A percentile compares a stretch with the other conserved stretches of the same genome.
Conservation (phyloP, 1,284 basidiomycete species). For the Ustilago sp. region DNA sequence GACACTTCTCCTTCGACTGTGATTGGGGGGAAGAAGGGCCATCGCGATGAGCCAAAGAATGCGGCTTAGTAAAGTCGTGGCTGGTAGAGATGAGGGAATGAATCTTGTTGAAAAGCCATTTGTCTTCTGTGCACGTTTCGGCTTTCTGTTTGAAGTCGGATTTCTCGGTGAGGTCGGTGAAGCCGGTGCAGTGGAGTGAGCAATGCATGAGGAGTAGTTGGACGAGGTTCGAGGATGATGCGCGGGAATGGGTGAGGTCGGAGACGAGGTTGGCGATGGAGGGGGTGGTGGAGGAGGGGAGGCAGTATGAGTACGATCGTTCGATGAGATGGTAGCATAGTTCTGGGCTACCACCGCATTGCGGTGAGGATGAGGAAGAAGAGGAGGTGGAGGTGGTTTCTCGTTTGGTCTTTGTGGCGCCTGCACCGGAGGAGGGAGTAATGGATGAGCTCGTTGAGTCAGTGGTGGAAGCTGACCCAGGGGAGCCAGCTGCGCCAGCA, state of each 20-base stretch:
- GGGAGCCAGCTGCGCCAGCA: neutral
- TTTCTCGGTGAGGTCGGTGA: neutral
- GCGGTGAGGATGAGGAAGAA: too few relatives aligned
- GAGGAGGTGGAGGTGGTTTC: neutral
- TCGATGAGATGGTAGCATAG: slow-evolving; percentile 12
- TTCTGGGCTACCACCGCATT: slow-evolving; percentile 4
- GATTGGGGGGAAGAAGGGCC: neutral
- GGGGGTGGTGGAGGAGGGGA: neutral
- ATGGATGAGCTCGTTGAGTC: neutral
- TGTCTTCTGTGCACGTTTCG: slow-evolving; percentile 8
- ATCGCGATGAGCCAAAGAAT: neutral
- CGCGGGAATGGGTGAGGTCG: neutral
- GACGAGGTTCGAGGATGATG: slow-evolving; percentile 5
- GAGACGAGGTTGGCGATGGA: neutral
- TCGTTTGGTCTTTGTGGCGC: neutral
- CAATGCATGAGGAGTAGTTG: slow-evolving; percentile 14
- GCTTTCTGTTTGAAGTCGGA: slow-evolving; percentile 1
- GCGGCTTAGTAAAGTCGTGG: neutral
- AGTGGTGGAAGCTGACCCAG: neutral
- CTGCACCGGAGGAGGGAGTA: neutral
- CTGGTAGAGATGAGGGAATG: neutral
- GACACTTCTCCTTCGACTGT: neutral
- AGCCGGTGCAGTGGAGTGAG: slow-evolving; percentile 17
- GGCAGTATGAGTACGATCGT: slow-evolving; percentile 9
- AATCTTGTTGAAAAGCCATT: slow-evolving; percentile 9